Base-by-base conservation (phyloP, 345 rosid genomes). In the Firmiana major region DNA sequence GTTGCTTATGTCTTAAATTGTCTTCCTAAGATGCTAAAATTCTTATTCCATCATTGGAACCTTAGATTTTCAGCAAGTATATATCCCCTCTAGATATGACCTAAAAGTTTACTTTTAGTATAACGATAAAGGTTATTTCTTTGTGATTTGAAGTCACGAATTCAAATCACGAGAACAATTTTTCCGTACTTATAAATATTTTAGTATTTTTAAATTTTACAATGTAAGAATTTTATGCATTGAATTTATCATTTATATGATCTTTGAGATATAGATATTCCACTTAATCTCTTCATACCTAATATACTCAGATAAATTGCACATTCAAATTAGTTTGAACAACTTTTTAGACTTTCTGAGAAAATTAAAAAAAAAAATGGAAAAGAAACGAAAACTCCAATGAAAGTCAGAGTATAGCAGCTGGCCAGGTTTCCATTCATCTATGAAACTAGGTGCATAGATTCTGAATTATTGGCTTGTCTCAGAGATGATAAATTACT, bases 21-120 rank as follows among this genome's bases (percentile, higher is more conserved):
- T 46, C 67, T 79, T 74, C 78, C 28, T 72, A 9, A 77, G 80
- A 83, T 79, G 82, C 90, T 46, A 72, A 74, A 66, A 72, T 81
- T 83, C 86, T 77, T 81, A 69, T 87, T 73, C 83, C 73, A 46
- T 40, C 58, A 31, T 26, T 65, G 34, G 34, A 31, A 1, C 34
- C 34, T 31, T 3, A 74, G 75, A 77, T 46, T 74, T 80, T 72
- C 81, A 64, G 82, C 78, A 74, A 79, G 79, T 81, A 74, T 76
- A 59, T 28, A 75, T 71, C 83, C 74, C 83, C 74, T 75, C 22
- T 71, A 69, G 53, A 72, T 72, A 76, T 31, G 34, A 31, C 3
- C 3, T 31, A 31, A 31, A 31, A 3, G 34, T 2, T 0, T 2
- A 31, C 3, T 31, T 31, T 31, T 31, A 3, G 34, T 31, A 3